Conservation (phyloP, 129 eudicot species). For the Cynara cardunculus region DNA sequence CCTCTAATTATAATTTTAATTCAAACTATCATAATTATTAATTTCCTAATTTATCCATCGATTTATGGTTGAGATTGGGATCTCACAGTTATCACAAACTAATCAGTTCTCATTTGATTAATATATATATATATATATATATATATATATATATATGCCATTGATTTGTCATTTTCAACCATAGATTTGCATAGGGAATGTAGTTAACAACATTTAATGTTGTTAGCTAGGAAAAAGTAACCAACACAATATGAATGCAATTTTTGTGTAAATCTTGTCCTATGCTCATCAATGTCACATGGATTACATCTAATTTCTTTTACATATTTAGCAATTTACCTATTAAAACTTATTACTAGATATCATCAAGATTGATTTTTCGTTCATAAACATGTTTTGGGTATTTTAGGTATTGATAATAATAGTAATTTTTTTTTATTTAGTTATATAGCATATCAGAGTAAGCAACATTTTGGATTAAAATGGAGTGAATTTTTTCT, state of each 20-base stretch:
- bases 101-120: too few relatives aligned
- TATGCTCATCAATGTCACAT: constrained; percentile 12
- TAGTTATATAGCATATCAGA: too few relatives aligned
- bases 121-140: too few relatives aligned
- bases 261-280: constrained; percentile 14
- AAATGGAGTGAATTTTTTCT: too few relatives aligned
- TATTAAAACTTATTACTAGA: neutral
- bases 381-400: neutral
- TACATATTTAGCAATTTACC: neutral
- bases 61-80: too few relatives aligned
- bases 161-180: constrained; percentile 18
- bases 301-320: neutral
- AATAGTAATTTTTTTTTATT: too few relatives aligned
- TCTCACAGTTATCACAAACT: too few relatives aligned
- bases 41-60: too few relatives aligned
- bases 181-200: constrained; percentile 15
- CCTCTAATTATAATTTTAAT: too few relatives aligned
- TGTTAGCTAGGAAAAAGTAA: constrained; percentile 11
- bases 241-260: constrained; percentile 15
- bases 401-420: neutral
- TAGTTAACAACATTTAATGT: constrained; percentile 19
- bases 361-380: neutral
- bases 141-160: neutral
- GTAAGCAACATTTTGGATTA: too few relatives aligned
- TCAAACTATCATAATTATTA: too few relatives aligned